Evolutionary conservation across 495 filamentous ascomycete genomes (phyloP).

Genomic region (Neurospora pannonica): DNA sequence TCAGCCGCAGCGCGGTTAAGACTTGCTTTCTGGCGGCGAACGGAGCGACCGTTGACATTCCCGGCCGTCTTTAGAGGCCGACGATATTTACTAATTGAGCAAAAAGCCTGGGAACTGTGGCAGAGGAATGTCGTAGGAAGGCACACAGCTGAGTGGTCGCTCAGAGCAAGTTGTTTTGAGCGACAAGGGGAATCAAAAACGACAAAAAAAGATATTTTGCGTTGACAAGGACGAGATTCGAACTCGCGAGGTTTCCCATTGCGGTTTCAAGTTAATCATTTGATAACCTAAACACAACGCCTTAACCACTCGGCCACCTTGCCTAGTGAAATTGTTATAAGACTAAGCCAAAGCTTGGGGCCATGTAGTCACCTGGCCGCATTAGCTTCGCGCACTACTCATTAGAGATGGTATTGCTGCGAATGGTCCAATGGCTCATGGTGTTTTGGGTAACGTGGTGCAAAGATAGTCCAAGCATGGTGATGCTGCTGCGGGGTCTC

Average conservation of each 20-base stretch:
- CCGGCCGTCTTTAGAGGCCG: background rate
- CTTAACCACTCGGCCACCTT: background rate
- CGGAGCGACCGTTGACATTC: background rate
- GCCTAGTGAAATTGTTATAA: background rate
- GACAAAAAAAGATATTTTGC: background rate
- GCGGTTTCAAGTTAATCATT: background rate
- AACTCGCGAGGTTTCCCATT: background rate
- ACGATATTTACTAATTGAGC: background rate
- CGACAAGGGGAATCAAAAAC: background rate
- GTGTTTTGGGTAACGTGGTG: no score
- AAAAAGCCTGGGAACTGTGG: background rate
- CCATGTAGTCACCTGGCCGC: background rate
- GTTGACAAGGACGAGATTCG: background rate
- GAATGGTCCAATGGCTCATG: background rate
- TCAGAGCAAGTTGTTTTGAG: background rate
- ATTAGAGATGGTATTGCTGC: background rate
- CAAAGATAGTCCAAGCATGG: background rate
- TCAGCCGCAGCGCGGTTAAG: background rate
- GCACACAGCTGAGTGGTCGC: background rate
- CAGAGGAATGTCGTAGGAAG: background rate
- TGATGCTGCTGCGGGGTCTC: background rate
- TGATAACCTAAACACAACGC: background rate
- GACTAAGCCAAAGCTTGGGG: rapidly evolving
- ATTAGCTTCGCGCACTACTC: background rate
- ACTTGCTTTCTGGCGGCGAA: background rate